These are phyloP conservation scores for Calonectria naviculata DNA, from an alignment of 2,329 filamentous ascomycete genomes.

Conservation along the genomic window DNA sequence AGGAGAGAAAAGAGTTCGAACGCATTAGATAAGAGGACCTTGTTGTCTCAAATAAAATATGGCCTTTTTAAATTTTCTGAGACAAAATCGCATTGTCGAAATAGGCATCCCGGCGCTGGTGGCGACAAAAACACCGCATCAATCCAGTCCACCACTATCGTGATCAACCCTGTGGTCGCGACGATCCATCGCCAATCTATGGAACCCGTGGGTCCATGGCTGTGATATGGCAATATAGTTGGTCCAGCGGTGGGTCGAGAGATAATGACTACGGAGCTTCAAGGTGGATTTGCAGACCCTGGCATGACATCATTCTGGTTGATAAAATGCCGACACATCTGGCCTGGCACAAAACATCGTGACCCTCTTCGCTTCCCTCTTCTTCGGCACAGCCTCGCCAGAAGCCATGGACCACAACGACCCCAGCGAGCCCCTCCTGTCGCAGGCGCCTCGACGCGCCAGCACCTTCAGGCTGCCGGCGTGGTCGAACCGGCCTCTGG, in stretches of 20 bases:
- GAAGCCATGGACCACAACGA: background rate
- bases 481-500: background rate
- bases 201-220: conserved; percentile 7
- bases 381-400: background rate
- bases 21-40: background rate
- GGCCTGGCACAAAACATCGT: background rate
- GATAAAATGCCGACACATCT: background rate
- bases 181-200: conserved; percentile 4
- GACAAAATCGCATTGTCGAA: background rate
- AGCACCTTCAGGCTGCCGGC: background rate
- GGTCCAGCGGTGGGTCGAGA: background rate
- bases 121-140: background rate
- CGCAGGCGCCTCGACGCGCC: background rate
- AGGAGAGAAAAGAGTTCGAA: background rate
- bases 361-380: background rate
- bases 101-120: background rate
- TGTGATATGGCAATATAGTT: conserved; percentile 5
- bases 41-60: background rate
- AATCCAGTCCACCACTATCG: background rate
- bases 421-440: conserved; percentile 2
- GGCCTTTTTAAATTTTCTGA: background rate
- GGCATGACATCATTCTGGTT: background rate
- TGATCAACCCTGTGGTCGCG: background rate
- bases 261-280: background rate
- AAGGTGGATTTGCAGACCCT: background rate